phyloP scores from a whole-genome alignment of 2,329 filamentous ascomycete species.

The Scopulariopsis brevicaulis region DNA sequence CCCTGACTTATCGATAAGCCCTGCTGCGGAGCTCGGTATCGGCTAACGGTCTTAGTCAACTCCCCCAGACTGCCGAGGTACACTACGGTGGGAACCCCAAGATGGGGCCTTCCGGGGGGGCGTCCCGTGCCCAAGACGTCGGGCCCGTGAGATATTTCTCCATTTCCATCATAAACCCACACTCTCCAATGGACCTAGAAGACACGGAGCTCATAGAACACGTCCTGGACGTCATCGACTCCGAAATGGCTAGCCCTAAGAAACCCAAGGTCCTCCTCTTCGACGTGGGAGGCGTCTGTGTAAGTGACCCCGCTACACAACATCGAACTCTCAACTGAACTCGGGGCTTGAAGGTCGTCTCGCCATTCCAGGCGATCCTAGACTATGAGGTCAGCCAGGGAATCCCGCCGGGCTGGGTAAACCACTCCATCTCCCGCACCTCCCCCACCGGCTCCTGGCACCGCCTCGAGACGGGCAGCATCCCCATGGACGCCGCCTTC shows the following conservation, averaged over 20 bases:
- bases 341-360: conserved; percentile 55
- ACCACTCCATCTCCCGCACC: conserved; percentile 73
- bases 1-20: not conserved
- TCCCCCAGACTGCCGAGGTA: not conserved
- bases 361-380: conserved; percentile 85
- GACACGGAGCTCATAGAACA: conserved; percentile 13
- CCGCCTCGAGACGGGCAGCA: conserved; percentile 72
- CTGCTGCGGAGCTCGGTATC: not conserved
- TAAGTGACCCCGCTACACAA: conserved; percentile 37
- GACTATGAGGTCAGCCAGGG: conserved; percentile 70
- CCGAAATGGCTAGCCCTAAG: conserved; percentile 27
- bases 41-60: not conserved
- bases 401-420: conserved; percentile 84
- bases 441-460: conserved; percentile 81
- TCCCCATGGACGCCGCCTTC: conserved; percentile 63
- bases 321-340: not conserved
- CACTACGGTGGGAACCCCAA: not conserved
- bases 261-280: conserved; percentile 72
- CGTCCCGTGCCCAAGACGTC: too few species aligned
- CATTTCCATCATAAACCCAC: not conserved
- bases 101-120: not conserved
- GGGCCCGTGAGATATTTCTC: not conserved
- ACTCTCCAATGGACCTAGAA: not conserved
- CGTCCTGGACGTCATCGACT: conserved; percentile 17
- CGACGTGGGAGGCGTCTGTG: conserved; percentile 94